Evolutionary conservation across 148 eudicot species (phyloP).

Genomic region (Heliosperma pusillum): DNA sequence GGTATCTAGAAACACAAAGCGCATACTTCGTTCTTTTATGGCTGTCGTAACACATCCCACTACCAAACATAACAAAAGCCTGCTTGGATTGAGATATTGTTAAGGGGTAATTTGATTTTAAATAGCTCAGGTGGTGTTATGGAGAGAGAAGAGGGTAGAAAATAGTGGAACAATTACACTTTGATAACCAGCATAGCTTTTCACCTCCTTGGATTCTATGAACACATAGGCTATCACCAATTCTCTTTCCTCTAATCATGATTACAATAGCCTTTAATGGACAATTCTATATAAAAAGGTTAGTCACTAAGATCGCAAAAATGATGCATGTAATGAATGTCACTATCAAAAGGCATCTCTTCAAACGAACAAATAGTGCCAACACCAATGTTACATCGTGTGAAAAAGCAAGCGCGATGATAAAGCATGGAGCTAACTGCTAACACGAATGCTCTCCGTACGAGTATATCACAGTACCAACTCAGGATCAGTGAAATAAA

Average conservation of each 20-base stretch:
- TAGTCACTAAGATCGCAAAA: constrained; percentile 2
- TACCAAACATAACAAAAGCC: neutral
- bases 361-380: neutral
- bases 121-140: no score
- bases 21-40: neutral
- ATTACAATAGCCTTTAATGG: constrained; percentile 1
- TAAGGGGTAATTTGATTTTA: no score
- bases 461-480: constrained; percentile 1
- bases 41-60: neutral
- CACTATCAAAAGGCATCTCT: constrained; percentile 14
- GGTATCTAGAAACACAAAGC: neutral
- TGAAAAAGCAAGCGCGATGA: neutral
- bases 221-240: neutral
- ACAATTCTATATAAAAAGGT: constrained; percentile 6
- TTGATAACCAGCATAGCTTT: constrained; percentile 27
- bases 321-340: constrained; percentile 3
- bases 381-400: neutral
- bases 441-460: constrained; percentile 15
- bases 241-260: constrained; percentile 17
- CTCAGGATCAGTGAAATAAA: constrained; percentile 13
- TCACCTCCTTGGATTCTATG: constrained; percentile 17
- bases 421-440: no score
- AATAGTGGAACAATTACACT: constrained; percentile 1
- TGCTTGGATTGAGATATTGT: no score
- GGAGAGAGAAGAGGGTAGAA: no score